Evolutionary conservation across 1,284 basidiomycete genomes (phyloP).

Genomic region (Filobasidium uniguttulatum): DNA sequence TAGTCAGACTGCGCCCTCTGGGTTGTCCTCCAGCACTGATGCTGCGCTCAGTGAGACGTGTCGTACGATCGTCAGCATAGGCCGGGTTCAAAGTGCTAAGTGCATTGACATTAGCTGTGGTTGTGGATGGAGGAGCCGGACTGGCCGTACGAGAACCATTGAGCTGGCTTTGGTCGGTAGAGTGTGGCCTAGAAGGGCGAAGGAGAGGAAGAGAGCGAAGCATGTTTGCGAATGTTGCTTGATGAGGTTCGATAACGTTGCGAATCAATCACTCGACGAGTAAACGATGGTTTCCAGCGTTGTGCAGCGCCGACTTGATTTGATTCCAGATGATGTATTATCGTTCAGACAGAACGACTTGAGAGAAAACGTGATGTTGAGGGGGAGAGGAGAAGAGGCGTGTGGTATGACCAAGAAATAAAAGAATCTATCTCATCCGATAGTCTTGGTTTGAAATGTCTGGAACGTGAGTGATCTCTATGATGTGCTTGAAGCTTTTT

Average conservation of each 20-base stretch:
- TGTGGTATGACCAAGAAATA: too few relatives aligned
- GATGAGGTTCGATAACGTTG: not conserved
- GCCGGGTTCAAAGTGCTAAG: conserved; percentile 15
- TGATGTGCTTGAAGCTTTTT: not conserved
- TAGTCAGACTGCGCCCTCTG: conserved; percentile 19
- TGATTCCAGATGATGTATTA: too few relatives aligned
- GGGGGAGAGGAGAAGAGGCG: too few relatives aligned
- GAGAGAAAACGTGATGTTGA: too few relatives aligned
- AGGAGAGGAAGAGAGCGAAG: conserved; percentile 36
- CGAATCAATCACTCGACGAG: too few relatives aligned
- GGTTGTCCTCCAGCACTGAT: conserved; percentile 7
- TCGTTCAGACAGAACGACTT: too few relatives aligned
- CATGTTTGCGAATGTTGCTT: conserved; percentile 19
- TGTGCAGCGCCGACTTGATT: too few relatives aligned
- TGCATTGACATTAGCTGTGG: conserved; percentile 10
- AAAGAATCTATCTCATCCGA: too few relatives aligned
- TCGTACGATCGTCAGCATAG: conserved; percentile 17
- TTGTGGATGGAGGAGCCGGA: conserved; percentile 23
- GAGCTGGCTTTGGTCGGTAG: not conserved
- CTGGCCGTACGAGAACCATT: conserved; percentile 25
- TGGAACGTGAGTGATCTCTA: not conserved
- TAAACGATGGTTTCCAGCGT: too few relatives aligned
- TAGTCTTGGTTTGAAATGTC: not conserved
- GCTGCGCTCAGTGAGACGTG: conserved; percentile 3
- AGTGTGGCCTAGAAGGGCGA: conserved; percentile 21